These are phyloP conservation scores for Hydrangea macrophylla DNA, from an alignment of 148 eudicot genomes.

Conservation along the genomic window DNA sequence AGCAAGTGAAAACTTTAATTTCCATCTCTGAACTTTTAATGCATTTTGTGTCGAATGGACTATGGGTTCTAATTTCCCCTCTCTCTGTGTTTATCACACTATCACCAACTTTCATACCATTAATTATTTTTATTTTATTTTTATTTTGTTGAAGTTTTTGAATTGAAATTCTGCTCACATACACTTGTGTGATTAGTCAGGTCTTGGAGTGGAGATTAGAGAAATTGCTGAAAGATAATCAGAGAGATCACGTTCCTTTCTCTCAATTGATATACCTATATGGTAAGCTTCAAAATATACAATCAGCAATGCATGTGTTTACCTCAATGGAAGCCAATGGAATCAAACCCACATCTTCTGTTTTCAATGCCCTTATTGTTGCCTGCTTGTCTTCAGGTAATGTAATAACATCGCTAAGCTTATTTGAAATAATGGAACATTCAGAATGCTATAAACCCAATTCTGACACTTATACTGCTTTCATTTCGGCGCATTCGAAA, in stretches of 20 bases:
- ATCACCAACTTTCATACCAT: too few species aligned
- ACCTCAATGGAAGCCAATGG: constrained; percentile 45
- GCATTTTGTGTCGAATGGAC: too few species aligned
- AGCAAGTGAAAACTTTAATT: neutral
- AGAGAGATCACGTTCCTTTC: constrained; percentile 25
- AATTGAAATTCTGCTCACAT: neutral
- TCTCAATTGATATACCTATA: constrained; percentile 40
- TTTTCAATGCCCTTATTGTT: constrained; percentile 43
- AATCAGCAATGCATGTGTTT: constrained; percentile 37
- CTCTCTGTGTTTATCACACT: too few species aligned
- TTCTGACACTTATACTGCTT: constrained; percentile 40
- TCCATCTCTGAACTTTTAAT: neutral
- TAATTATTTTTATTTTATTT: neutral
- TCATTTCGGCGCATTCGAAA: constrained; percentile 39
- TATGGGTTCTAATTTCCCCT: too few species aligned
- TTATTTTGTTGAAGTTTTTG: neutral
- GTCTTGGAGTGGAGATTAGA: constrained; percentile 59
- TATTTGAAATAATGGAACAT: constrained; percentile 50
- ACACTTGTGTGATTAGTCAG: constrained; percentile 24
- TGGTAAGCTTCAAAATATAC: constrained; percentile 32
- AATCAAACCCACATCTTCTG: constrained; percentile 27
- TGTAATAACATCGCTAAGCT: constrained; percentile 45
- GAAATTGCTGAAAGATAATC: constrained; percentile 33
- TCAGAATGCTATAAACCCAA: constrained; percentile 42
- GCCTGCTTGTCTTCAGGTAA: constrained; percentile 37